A percentile compares a stretch with the other conserved stretches of the same genome.
Evolutionary conservation across 2,329 filamentous ascomycete species (phyloP).

Genomic region (Fusarium chaquense): DNA sequence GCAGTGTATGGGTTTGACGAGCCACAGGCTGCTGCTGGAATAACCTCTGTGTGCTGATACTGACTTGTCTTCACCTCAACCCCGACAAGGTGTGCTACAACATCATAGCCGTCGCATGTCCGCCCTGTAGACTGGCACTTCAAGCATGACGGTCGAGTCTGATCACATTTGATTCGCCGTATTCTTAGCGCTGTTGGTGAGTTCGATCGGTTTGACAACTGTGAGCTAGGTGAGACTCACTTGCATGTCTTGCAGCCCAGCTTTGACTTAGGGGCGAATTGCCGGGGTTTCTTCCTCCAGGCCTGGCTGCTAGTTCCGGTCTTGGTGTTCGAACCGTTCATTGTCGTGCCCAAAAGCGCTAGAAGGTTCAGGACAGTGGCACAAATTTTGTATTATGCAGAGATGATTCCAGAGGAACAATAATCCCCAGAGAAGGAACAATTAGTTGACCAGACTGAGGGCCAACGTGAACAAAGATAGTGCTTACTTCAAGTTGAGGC

Average conservation of each 20-base stretch:
- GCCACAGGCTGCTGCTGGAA: not conserved
- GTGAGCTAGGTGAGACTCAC: not conserved
- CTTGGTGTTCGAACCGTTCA: not conserved
- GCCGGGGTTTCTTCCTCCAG: slow-evolving; percentile 1
- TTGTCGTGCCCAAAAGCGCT: not conserved
- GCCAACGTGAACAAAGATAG: not conserved
- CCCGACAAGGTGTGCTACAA: not conserved
- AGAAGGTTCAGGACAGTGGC: not conserved
- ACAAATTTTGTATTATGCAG: not conserved
- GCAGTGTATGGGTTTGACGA: too few species aligned
- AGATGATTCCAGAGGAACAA: not conserved
- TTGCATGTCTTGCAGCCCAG: slow-evolving; percentile 1
- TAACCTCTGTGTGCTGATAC: not conserved
- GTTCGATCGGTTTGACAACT: not conserved
- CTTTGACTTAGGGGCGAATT: not conserved
- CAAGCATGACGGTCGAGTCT: not conserved
- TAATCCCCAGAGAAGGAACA: not conserved
- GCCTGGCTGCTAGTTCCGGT: not conserved
- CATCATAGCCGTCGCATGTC: not conserved
- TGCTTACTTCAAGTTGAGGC: not conserved
- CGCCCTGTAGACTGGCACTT: not conserved
- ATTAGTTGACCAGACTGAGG: too few species aligned
- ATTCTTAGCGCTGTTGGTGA: not conserved
- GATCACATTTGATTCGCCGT: slow-evolving; percentile 1
- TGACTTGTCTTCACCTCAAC: not conserved